Conservation (phyloP, 352 stramenopile species). For the Phytophthora ramorum region DNA sequence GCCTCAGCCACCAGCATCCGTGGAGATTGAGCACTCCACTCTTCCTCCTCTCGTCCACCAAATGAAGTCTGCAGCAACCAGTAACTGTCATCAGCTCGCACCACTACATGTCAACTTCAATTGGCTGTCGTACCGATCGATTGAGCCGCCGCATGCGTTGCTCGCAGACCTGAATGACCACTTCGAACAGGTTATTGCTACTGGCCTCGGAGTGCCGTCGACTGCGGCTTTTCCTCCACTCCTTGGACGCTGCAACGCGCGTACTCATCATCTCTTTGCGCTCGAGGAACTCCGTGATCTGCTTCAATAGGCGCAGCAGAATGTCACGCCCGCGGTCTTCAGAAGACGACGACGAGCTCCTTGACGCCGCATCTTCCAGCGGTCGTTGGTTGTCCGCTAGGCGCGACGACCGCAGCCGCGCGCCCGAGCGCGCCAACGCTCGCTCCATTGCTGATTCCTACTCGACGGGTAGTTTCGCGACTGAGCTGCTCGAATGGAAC, state of each 20-base stretch:
- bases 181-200: conserved; percentile 53
- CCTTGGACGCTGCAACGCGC: conserved; percentile 33
- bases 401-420: conserved; percentile 20
- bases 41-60: conserved; percentile 16
- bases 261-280: conserved; percentile 52
- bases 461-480: conserved; percentile 24
- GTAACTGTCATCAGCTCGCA: conserved; percentile 1
- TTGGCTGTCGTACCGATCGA: conserved; percentile 18
- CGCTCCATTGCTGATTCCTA: conserved; percentile 26
- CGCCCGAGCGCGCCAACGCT: conserved; percentile 20
- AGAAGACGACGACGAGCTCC: conserved; percentile 7
- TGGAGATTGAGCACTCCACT: conserved; percentile 39
- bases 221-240: conserved; percentile 36
- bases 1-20: conserved; percentile 63
- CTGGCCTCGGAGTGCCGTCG: conserved; percentile 14
- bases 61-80: conserved; percentile 18
- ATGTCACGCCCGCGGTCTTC: conserved; percentile 44
- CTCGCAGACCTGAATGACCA: conserved; percentile 63
- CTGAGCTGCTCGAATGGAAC: conserved; percentile 17
- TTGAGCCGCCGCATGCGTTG: conserved; percentile 52
- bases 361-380: conserved; percentile 15
- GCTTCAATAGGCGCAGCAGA: conserved; percentile 49
- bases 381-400: conserved; percentile 28
- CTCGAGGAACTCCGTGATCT: conserved; percentile 64
- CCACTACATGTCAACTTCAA: neutral